These are phyloP conservation scores for Astrocystis sublimbata DNA, from an alignment of 495 filamentous ascomycete species.

Conservation along the genomic window DNA sequence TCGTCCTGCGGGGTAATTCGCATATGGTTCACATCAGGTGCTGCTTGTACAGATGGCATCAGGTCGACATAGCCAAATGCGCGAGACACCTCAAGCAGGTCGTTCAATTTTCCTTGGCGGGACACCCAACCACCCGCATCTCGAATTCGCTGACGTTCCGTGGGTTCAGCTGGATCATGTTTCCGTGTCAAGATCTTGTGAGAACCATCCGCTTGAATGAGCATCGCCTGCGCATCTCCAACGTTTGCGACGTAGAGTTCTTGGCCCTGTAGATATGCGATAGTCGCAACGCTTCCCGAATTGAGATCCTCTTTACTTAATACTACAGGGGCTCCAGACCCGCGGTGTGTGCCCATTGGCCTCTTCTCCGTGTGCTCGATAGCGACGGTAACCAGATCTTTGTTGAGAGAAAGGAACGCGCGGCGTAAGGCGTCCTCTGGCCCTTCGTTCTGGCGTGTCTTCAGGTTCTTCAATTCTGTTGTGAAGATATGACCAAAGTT, in stretches of 20 bases:
- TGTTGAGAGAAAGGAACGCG: slow-evolving; percentile 87
- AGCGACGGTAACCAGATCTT: slow-evolving; percentile 87
- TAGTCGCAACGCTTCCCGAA: slow-evolving; percentile 88
- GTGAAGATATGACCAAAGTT: slow-evolving; percentile 84
- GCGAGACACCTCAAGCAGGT: slow-evolving; percentile 84
- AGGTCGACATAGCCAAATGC: slow-evolving; percentile 93
- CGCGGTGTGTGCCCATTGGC: slow-evolving; percentile 62
- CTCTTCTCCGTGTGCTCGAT: slow-evolving; percentile 77
- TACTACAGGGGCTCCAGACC: slow-evolving; percentile 65
- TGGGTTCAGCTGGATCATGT: slow-evolving; percentile 84
- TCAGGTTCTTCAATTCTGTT: slow-evolving; percentile 74
- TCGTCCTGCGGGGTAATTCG: slow-evolving; percentile 88
- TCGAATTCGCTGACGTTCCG: slow-evolving; percentile 84
- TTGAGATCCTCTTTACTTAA: slow-evolving; percentile 84
- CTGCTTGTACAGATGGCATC: slow-evolving; percentile 90
- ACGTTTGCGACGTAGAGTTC: slow-evolving; percentile 94
- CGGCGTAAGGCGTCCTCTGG: slow-evolving; percentile 81
- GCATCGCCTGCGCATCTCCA: slow-evolving; percentile 89
- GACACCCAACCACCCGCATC: slow-evolving; percentile 96
- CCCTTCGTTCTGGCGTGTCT: slow-evolving; percentile 58
- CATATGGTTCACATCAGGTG: slow-evolving; percentile 77
- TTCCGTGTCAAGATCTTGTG: slow-evolving; percentile 80
- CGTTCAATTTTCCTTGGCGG: slow-evolving; percentile 89
- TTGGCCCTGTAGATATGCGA: slow-evolving; percentile 83
- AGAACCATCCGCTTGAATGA: slow-evolving; percentile 83